phyloP scores from a whole-genome alignment of 768 basidiomycete species.

The Boletus sp. region DNA sequence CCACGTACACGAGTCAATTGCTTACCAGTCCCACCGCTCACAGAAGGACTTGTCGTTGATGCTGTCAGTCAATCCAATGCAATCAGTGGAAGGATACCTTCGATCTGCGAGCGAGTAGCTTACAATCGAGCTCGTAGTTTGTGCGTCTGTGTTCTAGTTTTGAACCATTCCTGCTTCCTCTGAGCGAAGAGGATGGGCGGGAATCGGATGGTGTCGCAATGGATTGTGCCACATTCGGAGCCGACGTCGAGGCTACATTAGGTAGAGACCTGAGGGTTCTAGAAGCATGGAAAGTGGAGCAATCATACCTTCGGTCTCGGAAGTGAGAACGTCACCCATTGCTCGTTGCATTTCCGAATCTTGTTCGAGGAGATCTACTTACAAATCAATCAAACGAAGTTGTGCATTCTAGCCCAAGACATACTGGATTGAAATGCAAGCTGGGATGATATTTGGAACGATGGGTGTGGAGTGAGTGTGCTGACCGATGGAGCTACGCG shows the following conservation, averaged over 20 bases:
- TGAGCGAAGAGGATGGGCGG: conserved; percentile 16
- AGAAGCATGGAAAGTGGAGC: background rate
- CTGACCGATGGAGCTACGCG: conserved; percentile 46
- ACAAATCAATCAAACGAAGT: conserved; percentile 1
- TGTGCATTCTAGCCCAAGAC: conserved; percentile 13
- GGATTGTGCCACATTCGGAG: conserved; percentile 3
- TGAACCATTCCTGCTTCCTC: background rate
- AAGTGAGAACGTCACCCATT: conserved; percentile 55
- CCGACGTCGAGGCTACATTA: conserved; percentile 14
- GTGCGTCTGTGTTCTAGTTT: conserved; percentile 7
- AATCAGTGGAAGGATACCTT: background rate
- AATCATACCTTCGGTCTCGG: conserved; percentile 40
- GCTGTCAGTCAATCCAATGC: conserved; percentile 19
- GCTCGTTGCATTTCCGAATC: conserved; percentile 73
- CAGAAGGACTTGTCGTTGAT: conserved; percentile 28
- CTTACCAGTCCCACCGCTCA: conserved; percentile 20
- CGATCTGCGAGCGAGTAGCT: background rate
- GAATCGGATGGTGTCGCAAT: conserved; percentile 5
- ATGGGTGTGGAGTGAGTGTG: conserved; percentile 53
- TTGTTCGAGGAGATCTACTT: conserved; percentile 60
- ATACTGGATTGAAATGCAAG: conserved; percentile 55
- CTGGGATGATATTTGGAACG: conserved; percentile 55
- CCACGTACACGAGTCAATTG: conserved; percentile 8
- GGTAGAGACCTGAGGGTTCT: background rate
- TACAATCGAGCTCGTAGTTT: conserved; percentile 19